Evolutionary conservation across 441 rosid genomes (phyloP), one percentile per base, ranked within the genome.

Genomic region (Corymbia citriodora): DNA sequence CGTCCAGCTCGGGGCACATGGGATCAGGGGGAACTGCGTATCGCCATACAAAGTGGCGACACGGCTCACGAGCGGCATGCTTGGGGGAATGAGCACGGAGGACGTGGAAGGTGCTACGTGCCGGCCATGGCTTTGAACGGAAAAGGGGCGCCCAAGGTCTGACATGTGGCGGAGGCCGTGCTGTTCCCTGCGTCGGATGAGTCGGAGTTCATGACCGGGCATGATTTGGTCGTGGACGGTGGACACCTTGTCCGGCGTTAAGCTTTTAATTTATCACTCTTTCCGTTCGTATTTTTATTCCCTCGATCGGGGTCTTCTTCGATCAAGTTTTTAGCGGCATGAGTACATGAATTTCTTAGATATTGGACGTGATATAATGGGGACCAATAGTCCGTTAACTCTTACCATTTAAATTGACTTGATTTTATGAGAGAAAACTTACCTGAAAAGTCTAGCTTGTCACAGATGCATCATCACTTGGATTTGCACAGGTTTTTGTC

Each of bases 11-110:
- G 92, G 93, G 2, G 65, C 9, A 72, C 79, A 90, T 13, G 92
- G 92, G 21, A 90, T 93, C 14, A n/a, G 91, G 11, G 93, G 86
- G 87, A 92, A 93, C 33, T 91, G 89, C 15, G 92, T 93, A 16
- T 90, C 92, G 1, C 94, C 92, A 52, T 88, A 8, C 1, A 79
- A 88, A 9, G 90, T 91, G 7, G 91, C 55, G 7, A 83, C 92
- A 5, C 90, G 88, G 8, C 25, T 90, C 86, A 55, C 15, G 2
- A 54, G 55, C 17, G 49, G 3, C 19, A 9, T 12, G 40, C 27
- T 59, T 6, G 61, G 29, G 31, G 45, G 45, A 40, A 89, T 36
- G 91, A 86, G 87, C 21, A 88, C 3, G 55, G 90, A 89, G 68
- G 91, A 88, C 23, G 55, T 49, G 45, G 45, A 40, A 40, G 45